Conservation (phyloP, 2,329 filamentous ascomycete species). For the Colletotrichum karsti region DNA sequence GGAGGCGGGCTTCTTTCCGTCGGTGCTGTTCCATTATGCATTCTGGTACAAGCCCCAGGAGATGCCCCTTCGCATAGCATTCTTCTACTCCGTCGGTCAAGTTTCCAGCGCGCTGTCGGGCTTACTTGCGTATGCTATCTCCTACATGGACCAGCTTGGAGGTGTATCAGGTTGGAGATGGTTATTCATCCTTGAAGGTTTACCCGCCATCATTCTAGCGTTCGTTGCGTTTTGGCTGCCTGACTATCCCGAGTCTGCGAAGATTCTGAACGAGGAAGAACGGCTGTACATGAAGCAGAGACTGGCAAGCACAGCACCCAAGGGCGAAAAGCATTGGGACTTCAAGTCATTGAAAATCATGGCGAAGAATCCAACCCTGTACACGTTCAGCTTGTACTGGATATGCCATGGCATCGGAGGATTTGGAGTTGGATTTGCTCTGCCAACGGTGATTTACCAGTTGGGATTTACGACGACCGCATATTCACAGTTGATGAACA, state of each 20-base stretch:
- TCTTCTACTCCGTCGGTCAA: not conserved
- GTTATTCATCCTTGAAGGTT: not conserved
- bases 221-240: not conserved
- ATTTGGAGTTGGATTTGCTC: not conserved
- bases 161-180: not conserved
- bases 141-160: not conserved
- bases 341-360: not conserved
- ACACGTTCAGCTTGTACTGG: not conserved
- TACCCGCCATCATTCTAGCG: not conserved
- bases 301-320: not conserved
- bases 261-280: not conserved
- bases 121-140: not conserved
- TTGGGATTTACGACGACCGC: not conserved
- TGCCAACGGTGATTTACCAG: not conserved
- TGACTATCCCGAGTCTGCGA: not conserved
- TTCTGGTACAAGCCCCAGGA: not conserved
- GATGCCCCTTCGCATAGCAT: not conserved
- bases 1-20: not conserved
- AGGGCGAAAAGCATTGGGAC: not conserved
- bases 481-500: not conserved
- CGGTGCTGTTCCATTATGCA: not conserved
- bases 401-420: not conserved
- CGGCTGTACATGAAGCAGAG: not conserved
- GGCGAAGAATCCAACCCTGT: not conserved
- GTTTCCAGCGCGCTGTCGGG: not conserved